phyloP scores from a whole-genome alignment of 768 basidiomycete genomes.

The Lentinus tigrinus region DNA sequence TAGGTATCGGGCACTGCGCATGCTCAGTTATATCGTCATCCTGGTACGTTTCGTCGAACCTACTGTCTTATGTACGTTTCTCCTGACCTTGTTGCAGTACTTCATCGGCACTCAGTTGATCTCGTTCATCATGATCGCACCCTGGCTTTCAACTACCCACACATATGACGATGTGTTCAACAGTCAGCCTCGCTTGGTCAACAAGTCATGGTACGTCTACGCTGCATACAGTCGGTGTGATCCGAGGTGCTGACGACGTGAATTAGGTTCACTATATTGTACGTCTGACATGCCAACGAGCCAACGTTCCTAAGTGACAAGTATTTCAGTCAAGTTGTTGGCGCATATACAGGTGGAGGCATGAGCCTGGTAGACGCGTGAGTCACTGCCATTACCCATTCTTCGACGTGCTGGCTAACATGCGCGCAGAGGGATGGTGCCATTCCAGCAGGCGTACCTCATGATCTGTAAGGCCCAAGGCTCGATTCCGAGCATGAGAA shows the following conservation, averaged over 20 bases:
- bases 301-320: background rate
- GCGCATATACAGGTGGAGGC: slow-evolving; percentile 67
- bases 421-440: slow-evolving; percentile 56
- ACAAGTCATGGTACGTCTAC: slow-evolving; percentile 53
- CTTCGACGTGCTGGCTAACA: background rate
- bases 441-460: slow-evolving; percentile 64
- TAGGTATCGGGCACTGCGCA: slow-evolving; percentile 46
- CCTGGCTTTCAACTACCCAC: slow-evolving; percentile 50
- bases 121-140: slow-evolving; percentile 56
- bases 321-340: slow-evolving; percentile 18
- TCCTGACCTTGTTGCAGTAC: slow-evolving; percentile 50
- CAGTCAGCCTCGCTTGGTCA: slow-evolving; percentile 48
- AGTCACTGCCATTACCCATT: slow-evolving; percentile 8
- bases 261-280: slow-evolving; percentile 15
- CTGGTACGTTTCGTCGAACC: slow-evolving; percentile 32
- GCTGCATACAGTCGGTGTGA: slow-evolving; percentile 1
- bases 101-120: slow-evolving; percentile 58
- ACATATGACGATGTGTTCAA: slow-evolving; percentile 49
- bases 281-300: background rate
- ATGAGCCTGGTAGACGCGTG: slow-evolving; percentile 63
- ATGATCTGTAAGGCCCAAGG: slow-evolving; percentile 47
- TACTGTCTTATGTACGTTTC: slow-evolving; percentile 13
- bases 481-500: background rate
- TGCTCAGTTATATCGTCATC: slow-evolving; percentile 51
- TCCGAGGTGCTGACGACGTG: background rate